Evolutionary conservation across 768 basidiomycete species (phyloP).

Genomic region (Tricholoma matsutake): DNA sequence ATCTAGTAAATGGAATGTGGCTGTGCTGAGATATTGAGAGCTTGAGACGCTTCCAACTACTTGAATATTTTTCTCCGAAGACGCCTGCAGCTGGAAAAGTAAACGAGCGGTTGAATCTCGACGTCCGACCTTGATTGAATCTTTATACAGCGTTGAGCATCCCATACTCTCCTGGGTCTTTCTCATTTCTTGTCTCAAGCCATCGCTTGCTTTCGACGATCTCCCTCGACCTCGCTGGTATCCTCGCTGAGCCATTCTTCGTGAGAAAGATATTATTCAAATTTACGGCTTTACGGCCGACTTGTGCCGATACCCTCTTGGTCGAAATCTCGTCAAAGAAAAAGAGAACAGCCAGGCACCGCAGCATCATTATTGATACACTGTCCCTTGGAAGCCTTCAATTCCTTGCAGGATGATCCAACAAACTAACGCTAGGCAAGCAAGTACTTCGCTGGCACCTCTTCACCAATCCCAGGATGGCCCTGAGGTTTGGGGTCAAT

Average conservation of each 20-base stretch:
- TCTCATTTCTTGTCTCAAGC: conserved; percentile 23
- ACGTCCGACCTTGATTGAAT: conserved; percentile 19
- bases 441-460: conserved; percentile 27
- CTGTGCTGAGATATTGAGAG: neutral
- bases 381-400: conserved; percentile 7
- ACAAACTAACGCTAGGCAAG: conserved; percentile 49
- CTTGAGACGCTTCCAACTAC: neutral
- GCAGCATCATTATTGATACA: conserved; percentile 7
- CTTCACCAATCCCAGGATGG: conserved; percentile 35
- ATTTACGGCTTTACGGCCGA: conserved; percentile 7
- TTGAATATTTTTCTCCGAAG: neutral
- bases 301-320: conserved; percentile 12
- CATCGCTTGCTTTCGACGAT: conserved; percentile 16
- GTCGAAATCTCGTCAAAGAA: conserved; percentile 7
- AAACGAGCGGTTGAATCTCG: neutral
- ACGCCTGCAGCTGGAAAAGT: neutral
- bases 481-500: conserved; percentile 69
- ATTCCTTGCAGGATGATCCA: conserved; percentile 54
- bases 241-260: conserved; percentile 9
- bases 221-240: conserved; percentile 5
- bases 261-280: conserved; percentile 20
- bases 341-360: conserved; percentile 12
- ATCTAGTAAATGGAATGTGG: neutral
- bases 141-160: conserved; percentile 22
- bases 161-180: conserved; percentile 43